Conservation (phyloP, 208 protist genomes). For the Angomonas ambiguus region DNA sequence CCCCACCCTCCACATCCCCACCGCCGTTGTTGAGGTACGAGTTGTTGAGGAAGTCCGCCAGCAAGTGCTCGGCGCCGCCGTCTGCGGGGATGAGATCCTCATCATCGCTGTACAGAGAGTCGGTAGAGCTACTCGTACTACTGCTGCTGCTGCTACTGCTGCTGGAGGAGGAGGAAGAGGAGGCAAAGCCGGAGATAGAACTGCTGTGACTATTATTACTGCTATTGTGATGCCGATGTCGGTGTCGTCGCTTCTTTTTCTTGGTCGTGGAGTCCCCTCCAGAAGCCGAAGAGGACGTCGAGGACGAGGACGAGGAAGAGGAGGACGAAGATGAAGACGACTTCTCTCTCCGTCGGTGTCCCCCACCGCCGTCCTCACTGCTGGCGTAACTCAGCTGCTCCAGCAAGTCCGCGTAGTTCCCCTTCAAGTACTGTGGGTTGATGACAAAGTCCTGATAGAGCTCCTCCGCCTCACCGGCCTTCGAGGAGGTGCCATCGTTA, state of each 20-base stretch:
- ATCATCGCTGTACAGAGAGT: slow-evolving; percentile 11
- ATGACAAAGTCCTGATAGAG: slow-evolving; percentile 63
- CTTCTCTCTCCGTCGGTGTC: not conserved
- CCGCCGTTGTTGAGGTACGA: not conserved
- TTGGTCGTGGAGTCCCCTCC: not conserved
- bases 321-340: not conserved
- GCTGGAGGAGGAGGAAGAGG: slow-evolving; percentile 1
- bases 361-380: not conserved
- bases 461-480: not conserved
- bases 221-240: not conserved
- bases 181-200: not conserved
- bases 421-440: slow-evolving; percentile 41
- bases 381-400: slow-evolving; percentile 3
- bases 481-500: not conserved
- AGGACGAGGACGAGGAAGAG: slow-evolving; percentile 7
- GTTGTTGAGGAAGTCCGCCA: slow-evolving; percentile 18
- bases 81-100: not conserved
- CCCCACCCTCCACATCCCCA: not conserved
- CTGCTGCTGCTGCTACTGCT: slow-evolving; percentile 5
- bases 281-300: not conserved
- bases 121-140: slow-evolving; percentile 19
- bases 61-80: not conserved
- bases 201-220: not conserved
- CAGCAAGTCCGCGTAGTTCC: slow-evolving; percentile 38
- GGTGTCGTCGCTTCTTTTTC: not conserved